These are phyloP conservation scores for Xylaria sp. DNA, from an alignment of 2,329 filamentous ascomycete species.

Conservation along the genomic window DNA sequence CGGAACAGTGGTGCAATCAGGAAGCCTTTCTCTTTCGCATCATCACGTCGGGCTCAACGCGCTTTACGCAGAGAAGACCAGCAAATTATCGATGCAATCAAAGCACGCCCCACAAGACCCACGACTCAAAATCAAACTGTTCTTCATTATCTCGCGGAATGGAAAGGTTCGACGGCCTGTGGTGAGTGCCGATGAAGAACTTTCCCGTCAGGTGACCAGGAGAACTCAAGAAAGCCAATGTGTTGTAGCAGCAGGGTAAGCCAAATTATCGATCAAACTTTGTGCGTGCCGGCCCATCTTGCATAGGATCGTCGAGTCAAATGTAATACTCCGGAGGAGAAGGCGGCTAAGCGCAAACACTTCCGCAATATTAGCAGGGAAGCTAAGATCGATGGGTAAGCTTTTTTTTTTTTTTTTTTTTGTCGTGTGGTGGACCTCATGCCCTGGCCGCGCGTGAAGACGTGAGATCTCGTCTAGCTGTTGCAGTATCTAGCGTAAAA, in stretches of 20 bases:
- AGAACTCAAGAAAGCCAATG: neutral
- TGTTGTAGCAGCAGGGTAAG: neutral
- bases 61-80: slow-evolving; percentile 8
- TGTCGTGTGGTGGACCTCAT: neutral
- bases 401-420: neutral
- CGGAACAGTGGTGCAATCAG: no score
- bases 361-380: neutral
- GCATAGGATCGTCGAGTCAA: neutral
- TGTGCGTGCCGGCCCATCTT: neutral
- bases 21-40: neutral
- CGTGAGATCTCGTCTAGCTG: neutral
- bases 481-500: neutral
- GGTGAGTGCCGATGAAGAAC: neutral
- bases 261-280: neutral
- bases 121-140: neutral
- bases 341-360: neutral
- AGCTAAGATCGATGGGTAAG: neutral
- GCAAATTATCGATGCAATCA: neutral
- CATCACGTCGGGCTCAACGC: neutral
- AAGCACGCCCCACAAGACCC: no score
- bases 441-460: neutral
- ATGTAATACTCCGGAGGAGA: neutral
- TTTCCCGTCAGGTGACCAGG: neutral
- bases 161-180: no score
- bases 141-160: neutral